Evolutionary conservation across 305 asterid species (phyloP).

Genomic region (Andrographis paniculata): DNA sequence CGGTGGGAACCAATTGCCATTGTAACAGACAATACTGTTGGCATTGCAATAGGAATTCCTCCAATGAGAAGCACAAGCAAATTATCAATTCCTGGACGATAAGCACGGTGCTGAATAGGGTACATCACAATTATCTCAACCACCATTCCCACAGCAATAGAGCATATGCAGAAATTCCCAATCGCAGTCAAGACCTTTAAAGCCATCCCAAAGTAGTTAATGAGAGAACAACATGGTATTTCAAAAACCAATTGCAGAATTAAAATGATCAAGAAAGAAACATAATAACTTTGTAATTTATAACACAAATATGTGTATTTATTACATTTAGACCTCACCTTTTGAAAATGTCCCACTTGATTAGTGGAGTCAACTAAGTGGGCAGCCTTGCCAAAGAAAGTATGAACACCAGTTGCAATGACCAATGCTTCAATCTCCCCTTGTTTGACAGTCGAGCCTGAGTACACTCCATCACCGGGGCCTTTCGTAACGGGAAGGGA

Average conservation of each 20-base stretch:
- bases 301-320: neutral
- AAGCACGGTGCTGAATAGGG: conserved; percentile 67
- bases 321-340: conserved; percentile 33
- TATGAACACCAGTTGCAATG: conserved; percentile 78
- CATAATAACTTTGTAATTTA: neutral
- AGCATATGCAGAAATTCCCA: conserved; percentile 82
- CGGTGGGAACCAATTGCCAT: conserved; percentile 93
- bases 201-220: conserved; percentile 11
- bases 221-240: conserved; percentile 10
- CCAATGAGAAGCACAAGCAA: no score
- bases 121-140: conserved; percentile 74
- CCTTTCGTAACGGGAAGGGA: conserved; percentile 63
- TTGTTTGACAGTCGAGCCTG: conserved; percentile 81
- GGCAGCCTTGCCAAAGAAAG: conserved; percentile 84
- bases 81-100: conserved; percentile 75
- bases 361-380: conserved; percentile 74
- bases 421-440: conserved; percentile 83
- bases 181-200: conserved; percentile 74
- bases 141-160: conserved; percentile 76
- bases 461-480: conserved; percentile 68
- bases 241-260: conserved; percentile 6
- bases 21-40: no score
- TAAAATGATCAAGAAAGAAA: neutral
- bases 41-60: no score
- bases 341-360: conserved; percentile 77